Percentiles rank a stretch among this genome's conserved stretches.
Conservation (phyloP, 2,329 filamentous ascomycete species). For the Botrytis aclada region DNA sequence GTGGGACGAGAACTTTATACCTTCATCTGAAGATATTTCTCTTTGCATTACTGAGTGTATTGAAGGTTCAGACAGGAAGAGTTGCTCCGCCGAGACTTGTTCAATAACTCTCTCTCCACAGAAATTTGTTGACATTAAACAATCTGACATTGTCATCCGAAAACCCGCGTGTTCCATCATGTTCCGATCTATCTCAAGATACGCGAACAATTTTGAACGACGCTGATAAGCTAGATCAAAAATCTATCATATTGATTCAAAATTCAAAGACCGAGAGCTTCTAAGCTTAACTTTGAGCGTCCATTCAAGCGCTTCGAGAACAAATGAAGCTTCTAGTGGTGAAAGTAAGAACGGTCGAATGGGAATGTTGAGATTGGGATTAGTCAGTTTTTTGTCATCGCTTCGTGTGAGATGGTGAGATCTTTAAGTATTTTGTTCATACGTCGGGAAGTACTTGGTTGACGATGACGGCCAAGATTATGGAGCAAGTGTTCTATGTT, state of each 20-base stretch:
- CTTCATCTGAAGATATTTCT: background rate
- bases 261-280: background rate
- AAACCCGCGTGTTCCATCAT: background rate
- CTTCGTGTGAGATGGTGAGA: background rate
- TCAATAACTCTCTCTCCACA: rapidly evolving
- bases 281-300: background rate
- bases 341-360: background rate
- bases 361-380: background rate
- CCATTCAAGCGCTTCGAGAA: background rate
- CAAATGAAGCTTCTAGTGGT: background rate
- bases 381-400: background rate
- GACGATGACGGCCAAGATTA: background rate
- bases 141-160: background rate
- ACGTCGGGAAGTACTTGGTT: background rate
- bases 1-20: background rate
- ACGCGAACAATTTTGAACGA: background rate
- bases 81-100: background rate
- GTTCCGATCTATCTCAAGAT: background rate
- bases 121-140: background rate
- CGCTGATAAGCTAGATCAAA: background rate
- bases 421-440: background rate
- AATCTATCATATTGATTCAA: background rate
- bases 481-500: background rate
- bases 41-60: background rate
- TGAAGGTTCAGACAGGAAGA: background rate